Evolutionary conservation across 1,284 basidiomycete species (phyloP), one percentile per base, ranked within the genome.

Genomic region (Malassezia vespertilionis): DNA sequence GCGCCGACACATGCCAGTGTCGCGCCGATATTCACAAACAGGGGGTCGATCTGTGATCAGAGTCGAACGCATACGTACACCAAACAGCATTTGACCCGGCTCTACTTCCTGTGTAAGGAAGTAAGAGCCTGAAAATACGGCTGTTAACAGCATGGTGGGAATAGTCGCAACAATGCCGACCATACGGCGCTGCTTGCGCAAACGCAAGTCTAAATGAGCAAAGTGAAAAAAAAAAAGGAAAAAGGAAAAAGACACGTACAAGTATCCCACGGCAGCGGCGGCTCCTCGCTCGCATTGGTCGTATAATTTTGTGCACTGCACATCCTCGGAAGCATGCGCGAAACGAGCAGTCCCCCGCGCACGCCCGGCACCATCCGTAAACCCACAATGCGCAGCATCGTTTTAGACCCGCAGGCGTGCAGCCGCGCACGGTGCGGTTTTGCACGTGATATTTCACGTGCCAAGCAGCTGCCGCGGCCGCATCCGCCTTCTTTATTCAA

Each of bases 31-130:
- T 58, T 60, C 46, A 69, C 53, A 40, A 60, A 57, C 33, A 63
- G 44, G 12, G 65, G 65, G 33, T 69, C 65, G 33, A 69, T 52
- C 30, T 40, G 22, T 23, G 12, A 22, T 18, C 15, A 31, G 20
- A 32, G 20, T 17, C 3, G 11, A 5, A 9, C 17, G 4, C 27
- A 9, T 8, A 46, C 44, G 17, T 40, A 46, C 45, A 12, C 65
- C 65, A 14, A 45, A 44, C n/a, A 63, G 52, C 9, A 58, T 46
- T 36, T 60, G 55, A 36, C 38, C 54, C 5, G 65, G 63, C 24
- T 67, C 63, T 21, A 69, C 55, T 32, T 65, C 58, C 38, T 57
- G 54, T 5, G 60, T 58, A 31, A 67, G 44, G 28, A 69, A 65
- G 45, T 61, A 67, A 4, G 59, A 55, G 1, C 63, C 65, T 23